phyloP scores from a whole-genome alignment of 306 rosid genomes.

The Corylus heterophylla region DNA sequence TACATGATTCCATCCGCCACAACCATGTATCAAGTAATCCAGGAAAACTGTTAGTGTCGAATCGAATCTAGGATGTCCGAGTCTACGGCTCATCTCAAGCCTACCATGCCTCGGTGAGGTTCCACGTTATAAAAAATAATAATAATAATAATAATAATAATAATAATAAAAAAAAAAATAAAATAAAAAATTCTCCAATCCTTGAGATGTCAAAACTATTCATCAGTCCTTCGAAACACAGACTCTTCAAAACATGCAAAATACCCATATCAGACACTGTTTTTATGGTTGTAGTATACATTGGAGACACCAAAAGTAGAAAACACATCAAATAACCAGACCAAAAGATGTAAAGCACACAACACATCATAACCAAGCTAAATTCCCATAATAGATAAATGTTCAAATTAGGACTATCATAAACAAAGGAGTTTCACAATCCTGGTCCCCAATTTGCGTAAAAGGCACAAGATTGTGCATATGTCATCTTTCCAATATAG shows the following conservation, averaged over 20 bases:
- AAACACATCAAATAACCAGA: background rate
- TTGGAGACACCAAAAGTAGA: background rate
- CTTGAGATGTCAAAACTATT: slow-evolving; percentile 5
- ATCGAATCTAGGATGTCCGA: too few relatives aligned
- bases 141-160: too few relatives aligned
- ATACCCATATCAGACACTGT: background rate
- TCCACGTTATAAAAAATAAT: too few relatives aligned
- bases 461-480: background rate
- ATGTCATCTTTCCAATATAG: background rate
- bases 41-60: too few relatives aligned
- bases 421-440: background rate
- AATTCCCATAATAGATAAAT: background rate
- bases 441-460: background rate
- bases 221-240: background rate
- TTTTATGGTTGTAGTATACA: background rate
- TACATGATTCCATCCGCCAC: too few relatives aligned
- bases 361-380: background rate
- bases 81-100: too few relatives aligned
- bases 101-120: too few relatives aligned
- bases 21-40: too few relatives aligned
- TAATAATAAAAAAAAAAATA: too few relatives aligned
- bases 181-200: background rate
- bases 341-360: background rate
- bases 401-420: background rate
- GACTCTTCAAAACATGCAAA: background rate